Conservation (phyloP, 176 grass and related monocot genomes). For the Aegilops umbellulata region DNA sequence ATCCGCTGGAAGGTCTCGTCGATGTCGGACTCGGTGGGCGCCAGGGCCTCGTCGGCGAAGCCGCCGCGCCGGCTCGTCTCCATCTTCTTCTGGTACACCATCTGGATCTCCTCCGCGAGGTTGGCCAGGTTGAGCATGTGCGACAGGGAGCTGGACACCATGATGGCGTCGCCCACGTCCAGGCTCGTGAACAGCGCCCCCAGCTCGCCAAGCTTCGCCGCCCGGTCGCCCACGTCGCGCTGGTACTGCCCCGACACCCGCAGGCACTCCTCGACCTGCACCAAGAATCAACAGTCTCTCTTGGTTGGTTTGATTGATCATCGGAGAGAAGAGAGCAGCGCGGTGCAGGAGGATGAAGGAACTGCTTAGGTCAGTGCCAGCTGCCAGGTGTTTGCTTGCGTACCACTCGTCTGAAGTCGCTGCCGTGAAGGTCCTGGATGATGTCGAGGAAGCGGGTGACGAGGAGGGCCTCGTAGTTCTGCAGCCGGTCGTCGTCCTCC, state of each 20-base stretch:
- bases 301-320: background rate
- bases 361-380: background rate
- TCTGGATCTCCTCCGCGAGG: conserved; percentile 83
- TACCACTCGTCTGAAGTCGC: conserved; percentile 49
- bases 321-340: background rate
- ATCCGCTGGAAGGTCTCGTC: conserved; percentile 74
- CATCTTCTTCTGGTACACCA: conserved; percentile 58
- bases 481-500: conserved; percentile 50
- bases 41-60: conserved; percentile 62
- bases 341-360: background rate
- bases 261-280: conserved; percentile 70
- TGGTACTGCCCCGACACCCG: conserved; percentile 64
- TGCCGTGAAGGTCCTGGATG: conserved; percentile 56
- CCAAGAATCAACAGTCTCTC: background rate
- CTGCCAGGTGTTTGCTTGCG: background rate
- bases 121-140: conserved; percentile 90
- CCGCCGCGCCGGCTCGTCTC: conserved; percentile 32
- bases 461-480: conserved; percentile 61
- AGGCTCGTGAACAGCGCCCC: conserved; percentile 55
- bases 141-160: conserved; percentile 67
- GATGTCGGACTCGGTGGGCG: conserved; percentile 72
- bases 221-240: conserved; percentile 5
- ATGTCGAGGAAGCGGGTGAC: conserved; percentile 62
- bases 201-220: conserved; percentile 46
- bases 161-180: conserved; percentile 58